Evolutionary conservation across 306 rosid genomes (phyloP).

Genomic region (Trichosanthes cucumerina): DNA sequence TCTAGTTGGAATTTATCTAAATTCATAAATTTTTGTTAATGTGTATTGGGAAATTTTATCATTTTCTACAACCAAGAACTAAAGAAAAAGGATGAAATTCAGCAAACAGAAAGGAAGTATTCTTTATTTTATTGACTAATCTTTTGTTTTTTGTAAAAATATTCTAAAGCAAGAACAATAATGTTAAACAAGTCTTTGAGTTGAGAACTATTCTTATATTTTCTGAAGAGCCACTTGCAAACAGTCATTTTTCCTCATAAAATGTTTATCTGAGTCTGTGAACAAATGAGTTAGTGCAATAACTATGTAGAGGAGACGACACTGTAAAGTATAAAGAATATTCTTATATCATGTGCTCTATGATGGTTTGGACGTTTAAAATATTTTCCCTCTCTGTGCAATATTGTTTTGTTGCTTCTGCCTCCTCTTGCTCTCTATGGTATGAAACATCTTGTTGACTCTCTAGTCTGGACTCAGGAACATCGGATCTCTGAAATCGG

Average conservation of each 20-base stretch:
- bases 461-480: conserved; percentile 41
- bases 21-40: not conserved
- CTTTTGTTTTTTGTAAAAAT: not conserved
- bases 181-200: not conserved
- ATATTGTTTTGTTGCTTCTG: conserved; percentile 5
- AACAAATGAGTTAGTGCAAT: not conserved
- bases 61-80: too few species aligned
- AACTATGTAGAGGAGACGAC: not conserved
- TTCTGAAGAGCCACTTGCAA: not conserved
- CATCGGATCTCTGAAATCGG: conserved; percentile 81
- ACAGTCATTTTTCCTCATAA: not conserved
- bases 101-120: not conserved
- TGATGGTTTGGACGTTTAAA: not conserved
- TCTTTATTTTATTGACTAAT: not conserved
- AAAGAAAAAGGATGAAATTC: too few species aligned
- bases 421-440: conserved; percentile 12
- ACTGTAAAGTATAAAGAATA: not conserved
- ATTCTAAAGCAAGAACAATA: not conserved
- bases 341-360: not conserved
- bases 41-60: too few species aligned
- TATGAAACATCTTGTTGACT: not conserved
- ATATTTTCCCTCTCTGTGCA: not conserved
- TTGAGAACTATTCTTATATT: not conserved
- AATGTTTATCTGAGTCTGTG: not conserved
- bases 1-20: not conserved